Evolutionary conservation across 805 yeast genomes (phyloP), one percentile per base, ranked within the genome.

Genomic region (Candida nemodendra): DNA sequence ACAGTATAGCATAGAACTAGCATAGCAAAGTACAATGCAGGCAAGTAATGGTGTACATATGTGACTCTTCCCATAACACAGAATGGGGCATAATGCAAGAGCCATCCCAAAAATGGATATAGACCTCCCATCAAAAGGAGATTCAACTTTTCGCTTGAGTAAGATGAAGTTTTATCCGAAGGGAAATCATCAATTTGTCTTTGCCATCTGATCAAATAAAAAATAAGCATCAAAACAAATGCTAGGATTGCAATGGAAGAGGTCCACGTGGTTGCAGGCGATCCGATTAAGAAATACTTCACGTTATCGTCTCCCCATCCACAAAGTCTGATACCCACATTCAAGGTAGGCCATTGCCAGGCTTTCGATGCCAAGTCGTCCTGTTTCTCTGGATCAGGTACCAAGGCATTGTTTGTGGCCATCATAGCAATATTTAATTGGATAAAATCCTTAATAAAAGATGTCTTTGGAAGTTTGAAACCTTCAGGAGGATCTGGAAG

Each of bases 41-140:
- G 99, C 50, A 89, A 77, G 64, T 91, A 91, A 62, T 91, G 99
- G 65, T 91, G 99, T 23, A 91, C 93, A 61, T 93, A 91, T 2
- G 95, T 89, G 40, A 93, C 97, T 70, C 99, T 84, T 9, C 95
- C 89, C 99, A 91, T 91, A 42, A 88, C 65, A 22, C 84, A 77
- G 65, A 91, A 91, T 23, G 99, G 98, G 54, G 85, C 57, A 64
- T 71, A 91, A 64, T 91, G 97, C 54, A 88, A 70, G 29, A 79
- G 72, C 97, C 97, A 91, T 9, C 96, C 95, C 28, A 86, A 56
- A 67, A 90, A 83, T 18, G 98, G 96, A 52, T 85, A 78, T 23
- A 84, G 55, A 38, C 95, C 96, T 27, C 85, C 84, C 64, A 78
- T 67, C 12, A 72, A 48, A 44, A 71, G 68, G 26, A 61, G 36